These are phyloP conservation scores for Dendrobium huoshanense DNA, from an alignment of 106 monocot species.

Conservation along the genomic window DNA sequence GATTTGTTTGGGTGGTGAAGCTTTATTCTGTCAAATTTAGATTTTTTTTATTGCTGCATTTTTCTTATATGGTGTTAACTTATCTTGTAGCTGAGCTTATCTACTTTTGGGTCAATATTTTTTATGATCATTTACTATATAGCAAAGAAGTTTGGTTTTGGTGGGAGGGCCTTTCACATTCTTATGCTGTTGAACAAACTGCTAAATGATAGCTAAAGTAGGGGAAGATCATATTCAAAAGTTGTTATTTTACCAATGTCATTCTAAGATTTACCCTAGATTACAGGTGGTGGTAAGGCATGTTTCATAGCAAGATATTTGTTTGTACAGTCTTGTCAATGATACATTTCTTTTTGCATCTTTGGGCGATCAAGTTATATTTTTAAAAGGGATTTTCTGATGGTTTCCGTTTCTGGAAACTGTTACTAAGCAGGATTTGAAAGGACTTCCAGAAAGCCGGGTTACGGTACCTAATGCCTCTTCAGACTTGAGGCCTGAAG, in stretches of 20 bases:
- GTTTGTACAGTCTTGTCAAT: neutral
- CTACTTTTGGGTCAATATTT: too few relatives aligned
- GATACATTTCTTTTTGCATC: neutral
- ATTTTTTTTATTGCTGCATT: neutral
- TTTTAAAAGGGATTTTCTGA: neutral
- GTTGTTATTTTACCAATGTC: neutral
- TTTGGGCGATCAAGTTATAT: neutral
- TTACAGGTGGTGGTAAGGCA: neutral
- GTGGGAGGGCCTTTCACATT: neutral
- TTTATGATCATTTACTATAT: too few relatives aligned
- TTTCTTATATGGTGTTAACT: neutral
- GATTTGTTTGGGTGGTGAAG: too few relatives aligned
- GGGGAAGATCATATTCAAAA: neutral
- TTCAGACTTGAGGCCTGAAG: slow-evolving; percentile 31
- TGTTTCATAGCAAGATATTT: neutral
- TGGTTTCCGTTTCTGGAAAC: neutral
- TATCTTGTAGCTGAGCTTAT: neutral
- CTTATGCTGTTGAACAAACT: neutral
- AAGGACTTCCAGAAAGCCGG: slow-evolving; percentile 47
- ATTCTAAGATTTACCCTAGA: too few relatives aligned
- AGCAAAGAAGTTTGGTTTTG: neutral
- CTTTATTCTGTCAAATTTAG: neutral
- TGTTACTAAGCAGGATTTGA: slow-evolving; percentile 35
- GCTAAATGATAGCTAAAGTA: neutral
- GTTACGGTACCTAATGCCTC: slow-evolving; percentile 36